Base-by-base conservation (phyloP, 2,329 filamentous ascomycete genomes). In the Didymella pinodella region DNA sequence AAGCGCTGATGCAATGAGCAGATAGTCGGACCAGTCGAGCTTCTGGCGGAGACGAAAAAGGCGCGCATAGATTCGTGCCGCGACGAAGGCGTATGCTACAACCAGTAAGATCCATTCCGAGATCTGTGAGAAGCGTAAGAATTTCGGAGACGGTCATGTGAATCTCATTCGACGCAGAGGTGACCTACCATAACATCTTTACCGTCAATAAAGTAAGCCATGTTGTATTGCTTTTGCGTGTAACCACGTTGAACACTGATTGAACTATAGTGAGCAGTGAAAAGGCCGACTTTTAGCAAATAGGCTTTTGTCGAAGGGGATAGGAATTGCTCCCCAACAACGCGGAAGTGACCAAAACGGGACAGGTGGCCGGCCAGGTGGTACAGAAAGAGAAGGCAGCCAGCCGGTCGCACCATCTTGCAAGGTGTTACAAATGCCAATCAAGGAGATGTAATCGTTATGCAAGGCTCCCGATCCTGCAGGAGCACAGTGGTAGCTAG, bases 101-200 rank as follows among this genome's bases (percentile, higher is more conserved):
- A 52, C 48, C 1, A 67, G 51, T 11, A 68, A 58, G 32, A 67
- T 65, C 63, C 63, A 67, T 61, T 68, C 66, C 31, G 61, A 64
- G 48, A 68, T 65, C 65, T 66, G 32, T 51, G 34, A 45, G 4
- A 45, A 16, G 18, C 25, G 32, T 32, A 28, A 47, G 44, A 8
- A 5, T 18, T 18, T 7, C 34, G n/a, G n/a, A n/a, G 6, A 18
- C 8, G 34, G 18, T 16, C 6, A 38, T 20, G 11, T n/a, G n/a
- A 38, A 10, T 12, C 14, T 18, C 6, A 6, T 38, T 18, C n/a
- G n/a, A 18, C 18, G 34, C 34, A 38, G 7, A 38, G n/a, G n/a
- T 38, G 11, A 48, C 54, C 38, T 49, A 67, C 65, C 63, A 67
- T 67, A 45, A 29, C 45, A 52, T 67, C 65, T 54, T 67, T 65